Percentiles rank a stretch among this genome's conserved stretches.
Conservation (phyloP, 768 basidiomycete genomes). For the Roridomyces roridus region DNA sequence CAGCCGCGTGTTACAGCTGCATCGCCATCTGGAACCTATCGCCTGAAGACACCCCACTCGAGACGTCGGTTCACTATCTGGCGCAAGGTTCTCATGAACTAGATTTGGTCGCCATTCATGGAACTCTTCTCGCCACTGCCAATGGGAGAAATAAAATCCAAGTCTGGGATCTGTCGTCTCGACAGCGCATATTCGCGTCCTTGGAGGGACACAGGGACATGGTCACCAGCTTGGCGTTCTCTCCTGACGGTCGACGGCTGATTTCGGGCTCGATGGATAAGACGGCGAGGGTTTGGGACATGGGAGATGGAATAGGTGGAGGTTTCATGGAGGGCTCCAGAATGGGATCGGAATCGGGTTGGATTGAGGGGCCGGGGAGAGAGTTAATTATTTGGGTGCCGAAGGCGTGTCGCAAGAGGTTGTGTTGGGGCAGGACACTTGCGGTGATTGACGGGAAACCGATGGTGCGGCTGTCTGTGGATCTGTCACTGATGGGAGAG, state of each 20-base stretch:
- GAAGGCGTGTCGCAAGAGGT: background rate
- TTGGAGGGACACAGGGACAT: slow-evolving; percentile 21
- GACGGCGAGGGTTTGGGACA: slow-evolving; percentile 19
- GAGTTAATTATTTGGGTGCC: slow-evolving; percentile 18
- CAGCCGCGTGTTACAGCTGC: slow-evolving; percentile 1
- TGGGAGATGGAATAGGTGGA: background rate
- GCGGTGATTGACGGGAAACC: slow-evolving; percentile 20
- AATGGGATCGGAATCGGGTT: background rate
- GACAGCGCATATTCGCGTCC: background rate
- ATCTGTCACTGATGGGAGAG: background rate
- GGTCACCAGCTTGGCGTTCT: slow-evolving; percentile 26
- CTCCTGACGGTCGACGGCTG: slow-evolving; percentile 25
- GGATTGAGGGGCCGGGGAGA: slow-evolving; percentile 14
- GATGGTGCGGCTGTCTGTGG: background rate
- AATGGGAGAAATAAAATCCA: background rate
- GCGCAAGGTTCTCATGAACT: background rate
- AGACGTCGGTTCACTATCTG: background rate
- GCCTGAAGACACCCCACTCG: background rate
- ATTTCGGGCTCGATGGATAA: slow-evolving; percentile 26
- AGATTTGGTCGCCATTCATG: background rate
- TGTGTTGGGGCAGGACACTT: slow-evolving; percentile 18
- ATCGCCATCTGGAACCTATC: slow-evolving; percentile 7
- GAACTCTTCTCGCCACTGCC: slow-evolving; percentile 8
- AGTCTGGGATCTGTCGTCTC: background rate
- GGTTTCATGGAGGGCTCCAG: slow-evolving; percentile 10